Evolutionary conservation across 1,139 yeast species (phyloP).

Genomic region (Suhomyces atakaporum): DNA sequence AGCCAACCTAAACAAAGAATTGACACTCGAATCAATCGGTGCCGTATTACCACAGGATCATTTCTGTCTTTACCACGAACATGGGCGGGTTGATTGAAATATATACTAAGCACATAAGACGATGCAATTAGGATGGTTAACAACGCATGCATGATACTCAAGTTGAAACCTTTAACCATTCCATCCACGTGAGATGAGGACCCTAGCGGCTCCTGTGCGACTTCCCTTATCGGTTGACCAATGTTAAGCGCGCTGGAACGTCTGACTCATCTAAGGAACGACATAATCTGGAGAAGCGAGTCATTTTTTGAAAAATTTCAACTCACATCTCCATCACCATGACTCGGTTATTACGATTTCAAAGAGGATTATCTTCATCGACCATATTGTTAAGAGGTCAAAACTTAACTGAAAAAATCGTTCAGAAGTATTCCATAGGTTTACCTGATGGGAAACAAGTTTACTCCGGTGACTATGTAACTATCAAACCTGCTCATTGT

Average conservation of each 20-base stretch:
- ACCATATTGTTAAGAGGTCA: conserved; percentile 50
- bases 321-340: not conserved
- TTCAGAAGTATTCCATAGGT: conserved; percentile 89
- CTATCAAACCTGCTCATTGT: conserved; percentile 93
- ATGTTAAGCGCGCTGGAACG: conserved; percentile 20
- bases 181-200: not conserved
- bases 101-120: conserved; percentile 45
- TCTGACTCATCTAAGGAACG: conserved; percentile 31
- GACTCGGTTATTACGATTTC: conserved; percentile 7
- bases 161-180: no score
- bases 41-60: conserved; percentile 42
- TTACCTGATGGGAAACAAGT: conserved; percentile 70
- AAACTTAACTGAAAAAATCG: conserved; percentile 92
- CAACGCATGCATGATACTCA: conserved; percentile 6
- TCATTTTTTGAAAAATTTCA: conserved; percentile 3
- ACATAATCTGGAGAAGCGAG: conserved; percentile 10
- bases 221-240: conserved; percentile 20
- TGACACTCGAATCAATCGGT: conserved; percentile 40
- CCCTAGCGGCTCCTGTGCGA: conserved; percentile 6
- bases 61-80: conserved; percentile 39
- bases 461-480: conserved; percentile 89
- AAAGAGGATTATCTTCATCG: conserved; percentile 12
- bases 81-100: conserved; percentile 28
- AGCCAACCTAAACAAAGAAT: conserved; percentile 34
- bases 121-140: conserved; percentile 32